phyloP scores from a whole-genome alignment of 306 rosid genomes.

The Betula pendula region DNA sequence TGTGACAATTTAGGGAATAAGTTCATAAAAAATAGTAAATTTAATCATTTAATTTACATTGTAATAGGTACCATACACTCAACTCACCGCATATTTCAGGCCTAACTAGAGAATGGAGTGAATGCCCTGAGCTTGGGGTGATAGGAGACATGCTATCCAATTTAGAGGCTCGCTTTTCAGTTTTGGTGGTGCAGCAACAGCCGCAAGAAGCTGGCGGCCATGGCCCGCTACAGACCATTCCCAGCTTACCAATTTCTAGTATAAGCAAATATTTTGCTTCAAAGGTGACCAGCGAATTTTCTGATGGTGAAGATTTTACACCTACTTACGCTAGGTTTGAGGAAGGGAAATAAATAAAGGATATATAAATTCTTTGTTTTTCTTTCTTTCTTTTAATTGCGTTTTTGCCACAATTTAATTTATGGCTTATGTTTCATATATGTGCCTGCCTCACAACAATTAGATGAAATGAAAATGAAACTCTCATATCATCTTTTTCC shows the following conservation, averaged over 20 bases:
- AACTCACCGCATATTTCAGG: conserved; percentile 2
- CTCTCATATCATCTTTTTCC: no score
- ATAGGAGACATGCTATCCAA: conserved; percentile 30
- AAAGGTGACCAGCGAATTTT: not conserved
- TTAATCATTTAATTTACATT: no score
- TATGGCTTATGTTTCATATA: no score
- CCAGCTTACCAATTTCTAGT: not conserved
- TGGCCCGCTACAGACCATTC: not conserved
- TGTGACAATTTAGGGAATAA: no score
- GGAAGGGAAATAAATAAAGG: not conserved
- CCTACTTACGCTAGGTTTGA: not conserved
- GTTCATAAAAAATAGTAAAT: no score
- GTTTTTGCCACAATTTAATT: no score
- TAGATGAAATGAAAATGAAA: no score
- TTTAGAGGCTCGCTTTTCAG: conserved; percentile 42
- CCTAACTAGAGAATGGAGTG: conserved; percentile 23
- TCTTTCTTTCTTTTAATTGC: not conserved
- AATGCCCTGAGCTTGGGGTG: conserved; percentile 19
- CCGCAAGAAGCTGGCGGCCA: not conserved
- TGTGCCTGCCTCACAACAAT: no score
- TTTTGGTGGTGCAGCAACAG: conserved; percentile 27
- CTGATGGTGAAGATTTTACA: not conserved
- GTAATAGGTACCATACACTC: not conserved
- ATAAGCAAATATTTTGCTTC: not conserved
- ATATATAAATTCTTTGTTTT: not conserved